Conservation (phyloP, 345 rosid species). For the Geranium brycei region DNA sequence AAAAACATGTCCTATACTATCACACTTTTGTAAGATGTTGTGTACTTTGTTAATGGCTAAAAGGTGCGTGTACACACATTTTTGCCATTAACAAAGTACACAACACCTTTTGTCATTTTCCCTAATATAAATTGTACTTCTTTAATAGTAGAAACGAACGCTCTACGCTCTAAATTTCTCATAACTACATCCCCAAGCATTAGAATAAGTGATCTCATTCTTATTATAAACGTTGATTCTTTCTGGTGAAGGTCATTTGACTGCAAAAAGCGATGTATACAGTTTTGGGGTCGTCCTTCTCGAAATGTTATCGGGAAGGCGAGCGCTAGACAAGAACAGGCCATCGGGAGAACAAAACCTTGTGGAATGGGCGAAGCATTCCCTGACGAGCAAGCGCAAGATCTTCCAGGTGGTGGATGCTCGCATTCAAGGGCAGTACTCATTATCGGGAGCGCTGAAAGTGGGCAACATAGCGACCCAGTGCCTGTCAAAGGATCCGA, state of each 20-base stretch:
- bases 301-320: constrained; percentile 74
- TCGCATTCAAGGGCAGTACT: constrained; percentile 51
- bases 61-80: too few relatives aligned
- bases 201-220: too few relatives aligned
- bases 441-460: constrained; percentile 34
- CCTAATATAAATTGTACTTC: too few relatives aligned
- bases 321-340: constrained; percentile 66
- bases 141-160: too few relatives aligned
- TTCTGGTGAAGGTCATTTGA: constrained; percentile 45
- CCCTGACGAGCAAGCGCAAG: constrained; percentile 64
- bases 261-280: constrained; percentile 69
- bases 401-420: constrained; percentile 56
- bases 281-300: constrained; percentile 90
- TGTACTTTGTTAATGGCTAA: too few relatives aligned
- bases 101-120: too few relatives aligned
- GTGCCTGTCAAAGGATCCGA: constrained; percentile 65
- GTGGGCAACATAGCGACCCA: constrained; percentile 44
- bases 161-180: too few relatives aligned
- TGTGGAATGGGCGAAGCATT: constrained; percentile 84
- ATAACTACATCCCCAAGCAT: too few relatives aligned
- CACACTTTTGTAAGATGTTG: too few relatives aligned
- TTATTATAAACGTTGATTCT: not conserved
- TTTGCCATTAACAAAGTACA: too few relatives aligned
- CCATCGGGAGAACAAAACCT: constrained; percentile 69
- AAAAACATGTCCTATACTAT: too few relatives aligned